Percentiles rank a stretch among this genome's conserved stretches.
Evolutionary conservation across 2,329 filamentous ascomycete genomes (phyloP).

Genomic region (Alternaria arborescens): DNA sequence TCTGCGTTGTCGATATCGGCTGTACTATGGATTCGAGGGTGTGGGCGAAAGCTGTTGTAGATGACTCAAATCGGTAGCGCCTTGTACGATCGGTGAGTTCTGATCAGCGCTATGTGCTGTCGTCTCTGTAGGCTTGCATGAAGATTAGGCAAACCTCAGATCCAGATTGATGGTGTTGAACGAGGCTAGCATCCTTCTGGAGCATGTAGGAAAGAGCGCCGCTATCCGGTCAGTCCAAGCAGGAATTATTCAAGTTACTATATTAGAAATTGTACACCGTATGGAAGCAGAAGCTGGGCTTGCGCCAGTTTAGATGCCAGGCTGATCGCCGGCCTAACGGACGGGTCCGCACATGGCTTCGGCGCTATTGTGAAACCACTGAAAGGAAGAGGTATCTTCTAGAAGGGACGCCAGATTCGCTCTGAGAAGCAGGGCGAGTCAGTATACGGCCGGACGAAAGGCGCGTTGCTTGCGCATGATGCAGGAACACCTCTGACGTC

Average conservation of each 20-base stretch:
- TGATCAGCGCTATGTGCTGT: constrained; percentile 4
- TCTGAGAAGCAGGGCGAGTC: constrained; percentile 18
- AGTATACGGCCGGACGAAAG: constrained; percentile 8
- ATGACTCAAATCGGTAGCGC: neutral
- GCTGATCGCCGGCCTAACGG: constrained; percentile 22
- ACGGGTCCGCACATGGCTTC: constrained; percentile 23
- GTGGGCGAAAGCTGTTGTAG: neutral
- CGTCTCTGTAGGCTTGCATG: neutral
- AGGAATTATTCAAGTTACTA: neutral
- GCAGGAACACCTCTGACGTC: constrained; percentile 3
- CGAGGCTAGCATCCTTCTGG: neutral
- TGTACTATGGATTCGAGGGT: constrained; percentile 2
- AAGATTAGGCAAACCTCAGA: neutral
- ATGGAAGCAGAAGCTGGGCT: constrained; percentile 2
- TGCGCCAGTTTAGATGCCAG: constrained; percentile 11
- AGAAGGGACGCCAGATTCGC: constrained; percentile 15
- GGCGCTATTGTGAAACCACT: constrained; percentile 26
- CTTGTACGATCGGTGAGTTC: constrained; percentile 1
- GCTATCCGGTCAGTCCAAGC: neutral
- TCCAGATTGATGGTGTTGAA: neutral
- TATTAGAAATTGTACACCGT: constrained; percentile 6
- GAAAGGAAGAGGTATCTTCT: constrained; percentile 22
- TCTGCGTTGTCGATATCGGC: neutral
- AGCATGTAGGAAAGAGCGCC: neutral
- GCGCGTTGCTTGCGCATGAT: neutral